Conservation (phyloP, 2,329 filamentous ascomycete species). For the Coniella vitis region DNA sequence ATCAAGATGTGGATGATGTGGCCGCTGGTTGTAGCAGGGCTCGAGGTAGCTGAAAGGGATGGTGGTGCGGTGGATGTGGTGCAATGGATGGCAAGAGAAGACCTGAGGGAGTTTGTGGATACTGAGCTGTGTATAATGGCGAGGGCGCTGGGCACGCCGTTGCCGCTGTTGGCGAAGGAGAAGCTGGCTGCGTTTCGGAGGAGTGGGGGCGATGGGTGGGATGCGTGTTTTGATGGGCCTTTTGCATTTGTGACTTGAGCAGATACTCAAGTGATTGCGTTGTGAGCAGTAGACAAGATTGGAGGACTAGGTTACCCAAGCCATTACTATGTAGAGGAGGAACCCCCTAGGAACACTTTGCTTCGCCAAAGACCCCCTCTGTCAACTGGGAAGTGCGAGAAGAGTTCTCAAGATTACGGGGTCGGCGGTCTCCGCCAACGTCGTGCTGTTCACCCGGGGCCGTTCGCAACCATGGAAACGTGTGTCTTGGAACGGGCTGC, state of each 20-base stretch:
- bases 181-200: slow-evolving; percentile 30
- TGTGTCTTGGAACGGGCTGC: background rate
- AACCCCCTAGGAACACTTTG: no score
- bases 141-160: slow-evolving; percentile 22
- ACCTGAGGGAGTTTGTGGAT: slow-evolving; percentile 24
- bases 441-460: background rate
- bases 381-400: no score
- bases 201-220: slow-evolving; percentile 26
- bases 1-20: slow-evolving; percentile 26
- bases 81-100: background rate
- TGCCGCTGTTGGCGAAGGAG: slow-evolving; percentile 25
- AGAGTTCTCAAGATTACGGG: no score
- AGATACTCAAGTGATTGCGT: no score
- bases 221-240: slow-evolving; percentile 31
- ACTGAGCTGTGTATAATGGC: slow-evolving; percentile 23
- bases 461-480: background rate
- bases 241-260: slow-evolving; percentile 22
- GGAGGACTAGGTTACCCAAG: no score
- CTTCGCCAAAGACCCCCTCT: no score
- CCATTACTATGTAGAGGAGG: no score
- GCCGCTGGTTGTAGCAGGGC: slow-evolving; percentile 30
- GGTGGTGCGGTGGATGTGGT: background rate
- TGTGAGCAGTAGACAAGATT: no score
- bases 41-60: slow-evolving; percentile 22
- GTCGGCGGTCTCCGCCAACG: background rate